Base-by-base conservation (phyloP, 352 stramenopile genomes). In the Phytophthora hybrid region DNA sequence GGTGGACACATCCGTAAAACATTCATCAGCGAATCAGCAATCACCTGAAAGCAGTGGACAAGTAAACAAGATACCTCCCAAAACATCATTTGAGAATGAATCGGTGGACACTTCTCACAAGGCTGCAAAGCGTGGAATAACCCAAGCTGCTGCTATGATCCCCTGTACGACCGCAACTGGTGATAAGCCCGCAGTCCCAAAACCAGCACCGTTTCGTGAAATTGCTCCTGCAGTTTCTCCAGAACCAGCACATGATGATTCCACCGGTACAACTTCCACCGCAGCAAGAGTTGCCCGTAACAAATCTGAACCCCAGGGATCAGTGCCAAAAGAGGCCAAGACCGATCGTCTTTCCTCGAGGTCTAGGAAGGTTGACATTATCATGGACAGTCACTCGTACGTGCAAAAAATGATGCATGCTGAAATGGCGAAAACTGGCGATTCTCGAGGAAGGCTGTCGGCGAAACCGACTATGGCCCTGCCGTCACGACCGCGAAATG, bases 311-410 rank as follows among this genome's bases (percentile, higher is more conserved):
- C 18, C 46, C 7, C 46, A 53, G 5, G 18, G 5, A 46, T 46
- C 37, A 46, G 37, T 18, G 13, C 13, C 37, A 46, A 44, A 18
- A 3, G 59, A 55, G 4, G n/a, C 0, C 19, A 23, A 58, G 55
- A 41, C 39, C 18, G 13, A n/a, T 14, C 26, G 3, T 34, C 6
- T 5, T 44, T 13, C 41, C 19, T 13, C 54, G 14, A 56, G 59
- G n/a, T 23, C 23, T 54, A 47, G 59, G 34, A 67, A 55, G 13
- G 18, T 73, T 1, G 72, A 52, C 0, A 73, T 80, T 39, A 37
- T 76, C 55, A 75, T 77, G 71, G 75, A 84, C 34, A 84, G 74
- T 18, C 75, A 66, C 14, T 26, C 19, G 26, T 82, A 75, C 47
- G 71, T 81, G 21, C 53, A 71, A n/a, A 75, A 73, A 46, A 73